Evolutionary conservation across 208 protist species (phyloP), one percentile per base, ranked within the genome.

Genomic region (Lotmaria passim): DNA sequence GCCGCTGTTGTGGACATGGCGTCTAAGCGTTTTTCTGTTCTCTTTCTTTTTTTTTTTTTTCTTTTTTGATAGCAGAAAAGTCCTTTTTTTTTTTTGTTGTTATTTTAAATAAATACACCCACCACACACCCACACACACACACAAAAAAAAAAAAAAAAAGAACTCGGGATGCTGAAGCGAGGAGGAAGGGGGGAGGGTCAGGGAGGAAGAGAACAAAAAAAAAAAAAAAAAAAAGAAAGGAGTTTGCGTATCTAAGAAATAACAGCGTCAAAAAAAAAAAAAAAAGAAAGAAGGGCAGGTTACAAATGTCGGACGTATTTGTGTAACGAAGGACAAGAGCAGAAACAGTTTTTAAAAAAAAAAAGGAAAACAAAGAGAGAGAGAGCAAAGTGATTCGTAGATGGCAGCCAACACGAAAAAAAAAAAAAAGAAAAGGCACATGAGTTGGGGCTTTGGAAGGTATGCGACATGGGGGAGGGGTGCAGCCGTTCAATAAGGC

Each of bases 151-250:
- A 51, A 26, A 59, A 51, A 36, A 71, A 60, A 41, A 71, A 66
- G 21, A 48, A 39, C 6, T 39, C 36, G 12, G 36, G 8, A 39
- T n/a, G n/a, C 36, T 39, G 36, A 6, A 39, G 36, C 36, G 36
- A n/a, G n/a, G n/a, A 12, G 8, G 36, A 14, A 12, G 36, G 12
- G 12, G 12, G 36, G 12, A 26, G 50, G 55, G 24, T 61, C 51
- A 62, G 8, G 62, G 12, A 46, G 4, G 56, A 11, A 47, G 23
- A 24, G 15, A 31, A 24, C 15, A 36, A 78, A 65, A 24, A 36
- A 60, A 60, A 59, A 58, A 50, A 64, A 72, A 31, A 47, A 44
- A 43, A 23, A 51, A 24, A 48, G 26, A n/a, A 47, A 58, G 58
- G 7, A 33, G 10, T 26, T 34, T 52, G 38, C 3, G 21, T 30